Conservation (phyloP, 805 yeast species). For the Vanderwaltozyma tropicalis region DNA sequence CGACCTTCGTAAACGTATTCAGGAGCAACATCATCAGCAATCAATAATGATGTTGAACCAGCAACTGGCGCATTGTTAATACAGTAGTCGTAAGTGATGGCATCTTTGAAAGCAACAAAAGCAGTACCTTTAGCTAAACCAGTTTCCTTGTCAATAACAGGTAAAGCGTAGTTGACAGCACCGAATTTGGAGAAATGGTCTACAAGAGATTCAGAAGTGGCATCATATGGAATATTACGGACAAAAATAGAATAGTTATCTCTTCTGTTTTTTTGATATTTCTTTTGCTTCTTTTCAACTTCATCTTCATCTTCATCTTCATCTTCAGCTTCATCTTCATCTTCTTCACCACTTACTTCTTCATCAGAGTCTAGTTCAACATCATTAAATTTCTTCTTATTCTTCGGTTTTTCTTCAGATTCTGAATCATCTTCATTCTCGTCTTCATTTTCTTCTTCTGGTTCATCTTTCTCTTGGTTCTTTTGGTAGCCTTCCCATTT, state of each 20-base stretch:
- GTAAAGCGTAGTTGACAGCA: slow-evolving; percentile 81
- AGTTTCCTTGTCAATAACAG: slow-evolving; percentile 77
- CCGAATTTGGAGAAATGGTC: slow-evolving; percentile 81
- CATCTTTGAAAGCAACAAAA: slow-evolving; percentile 71
- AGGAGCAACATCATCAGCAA: slow-evolving; percentile 87
- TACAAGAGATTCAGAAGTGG: slow-evolving; percentile 64
- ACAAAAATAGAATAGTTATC: slow-evolving; percentile 72
- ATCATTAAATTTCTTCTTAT: slow-evolving; percentile 22
- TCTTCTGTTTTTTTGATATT: slow-evolving; percentile 39
- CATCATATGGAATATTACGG: slow-evolving; percentile 90
- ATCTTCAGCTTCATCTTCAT: slow-evolving; percentile 26
- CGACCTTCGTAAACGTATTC: slow-evolving; percentile 89
- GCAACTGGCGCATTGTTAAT: slow-evolving; percentile 68
- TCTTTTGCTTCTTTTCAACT: slow-evolving; percentile 28
- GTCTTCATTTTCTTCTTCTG: slow-evolving; percentile 30
- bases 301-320: slow-evolving; percentile 28
- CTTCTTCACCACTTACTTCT: slow-evolving; percentile 22
- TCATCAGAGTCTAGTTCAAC: slow-evolving; percentile 30
- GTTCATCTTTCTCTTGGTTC: slow-evolving; percentile 29
- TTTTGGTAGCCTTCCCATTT: slow-evolving; percentile 61
- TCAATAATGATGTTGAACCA: slow-evolving; percentile 52
- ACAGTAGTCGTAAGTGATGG: slow-evolving; percentile 57
- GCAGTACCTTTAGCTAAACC: slow-evolving; percentile 92
- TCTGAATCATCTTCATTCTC: slow-evolving; percentile 26
- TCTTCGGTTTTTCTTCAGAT: slow-evolving; percentile 28